Conservation (phyloP, 169 alveolate genomes). For the Plasmodium knowlesi region DNA sequence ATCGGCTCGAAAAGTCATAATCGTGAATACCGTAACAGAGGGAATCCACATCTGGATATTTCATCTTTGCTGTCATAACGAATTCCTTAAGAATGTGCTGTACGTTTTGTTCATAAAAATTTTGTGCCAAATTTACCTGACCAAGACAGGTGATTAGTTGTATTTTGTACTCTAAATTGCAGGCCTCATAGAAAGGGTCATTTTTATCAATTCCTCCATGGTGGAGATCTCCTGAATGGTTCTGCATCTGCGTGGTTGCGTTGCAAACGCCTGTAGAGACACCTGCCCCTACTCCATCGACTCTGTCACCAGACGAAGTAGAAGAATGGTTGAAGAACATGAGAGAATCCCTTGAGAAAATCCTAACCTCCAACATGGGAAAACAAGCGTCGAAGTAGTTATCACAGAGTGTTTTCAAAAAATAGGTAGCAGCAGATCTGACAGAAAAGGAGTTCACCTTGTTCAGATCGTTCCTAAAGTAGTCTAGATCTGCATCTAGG, state of each 20-base stretch:
- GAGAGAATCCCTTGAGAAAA: constrained; percentile 21
- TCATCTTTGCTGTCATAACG: constrained; percentile 11
- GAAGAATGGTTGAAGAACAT: not conserved
- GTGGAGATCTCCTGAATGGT: not conserved
- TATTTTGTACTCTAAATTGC: constrained; percentile 47
- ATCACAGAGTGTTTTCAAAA: constrained; percentile 48
- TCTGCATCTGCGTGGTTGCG: not conserved
- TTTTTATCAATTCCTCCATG: not conserved
- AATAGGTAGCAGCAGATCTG: constrained; percentile 23
- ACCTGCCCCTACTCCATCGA: not conserved
- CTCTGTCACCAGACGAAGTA: not conserved
- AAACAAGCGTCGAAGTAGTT: constrained; percentile 36
- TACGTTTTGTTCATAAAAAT: constrained; percentile 45
- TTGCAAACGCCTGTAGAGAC: not conserved
- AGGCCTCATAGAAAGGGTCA: constrained; percentile 38
- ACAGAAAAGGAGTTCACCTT: constrained; percentile 50
- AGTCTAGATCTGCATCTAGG: constrained; percentile 58
- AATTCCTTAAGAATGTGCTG: constrained; percentile 12
- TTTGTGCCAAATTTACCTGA: constrained; percentile 25
- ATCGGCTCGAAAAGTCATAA: not conserved
- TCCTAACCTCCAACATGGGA: constrained; percentile 15
- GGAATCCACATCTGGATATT: constrained; percentile 9
- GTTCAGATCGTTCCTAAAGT: constrained; percentile 39
- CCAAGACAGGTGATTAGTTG: constrained; percentile 47
- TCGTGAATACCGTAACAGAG: not conserved